Conservation (phyloP, 1,139 yeast species). For the Debaryomyces subglobosus region DNA sequence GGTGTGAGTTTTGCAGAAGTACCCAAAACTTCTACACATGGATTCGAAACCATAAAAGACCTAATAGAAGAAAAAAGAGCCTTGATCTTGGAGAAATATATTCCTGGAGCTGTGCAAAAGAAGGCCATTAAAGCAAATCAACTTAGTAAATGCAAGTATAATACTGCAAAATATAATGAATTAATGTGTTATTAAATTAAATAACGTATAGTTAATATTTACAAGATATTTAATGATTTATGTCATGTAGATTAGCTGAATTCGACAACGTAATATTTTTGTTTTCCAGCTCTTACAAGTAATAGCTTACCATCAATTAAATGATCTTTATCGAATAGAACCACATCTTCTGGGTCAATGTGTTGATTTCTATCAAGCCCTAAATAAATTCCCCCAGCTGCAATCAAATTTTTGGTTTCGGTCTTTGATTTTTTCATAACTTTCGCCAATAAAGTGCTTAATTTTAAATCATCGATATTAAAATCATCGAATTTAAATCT, state of each 20-base stretch:
- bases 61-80: slow-evolving; percentile 13
- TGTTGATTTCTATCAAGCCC: slow-evolving; percentile 66
- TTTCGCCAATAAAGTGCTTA: slow-evolving; percentile 43
- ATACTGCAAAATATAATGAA: slow-evolving; percentile 13
- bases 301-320: slow-evolving; percentile 63
- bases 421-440: slow-evolving; percentile 44
- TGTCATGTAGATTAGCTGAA: slow-evolving; percentile 20
- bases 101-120: slow-evolving; percentile 12
- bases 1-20: slow-evolving; percentile 8
- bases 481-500: slow-evolving; percentile 39
- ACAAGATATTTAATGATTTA: slow-evolving; percentile 8
- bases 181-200: slow-evolving; percentile 14
- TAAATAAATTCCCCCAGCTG: slow-evolving; percentile 71
- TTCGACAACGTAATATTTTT: slow-evolving; percentile 59
- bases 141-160: slow-evolving; percentile 11
- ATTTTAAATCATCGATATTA: slow-evolving; percentile 37
- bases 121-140: slow-evolving; percentile 8
- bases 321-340: slow-evolving; percentile 49
- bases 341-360: slow-evolving; percentile 51
- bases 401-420: slow-evolving; percentile 66
- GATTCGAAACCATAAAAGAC: slow-evolving; percentile 9
- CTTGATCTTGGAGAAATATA: slow-evolving; percentile 9
- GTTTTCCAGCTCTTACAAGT: slow-evolving; percentile 76
- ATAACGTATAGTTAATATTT: slow-evolving; percentile 5
- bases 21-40: slow-evolving; percentile 6